Percentiles rank a stretch among this genome's conserved stretches.
phyloP scores from a whole-genome alignment of 1,284 basidiomycete genomes.

The Microbotryum intermedium region DNA sequence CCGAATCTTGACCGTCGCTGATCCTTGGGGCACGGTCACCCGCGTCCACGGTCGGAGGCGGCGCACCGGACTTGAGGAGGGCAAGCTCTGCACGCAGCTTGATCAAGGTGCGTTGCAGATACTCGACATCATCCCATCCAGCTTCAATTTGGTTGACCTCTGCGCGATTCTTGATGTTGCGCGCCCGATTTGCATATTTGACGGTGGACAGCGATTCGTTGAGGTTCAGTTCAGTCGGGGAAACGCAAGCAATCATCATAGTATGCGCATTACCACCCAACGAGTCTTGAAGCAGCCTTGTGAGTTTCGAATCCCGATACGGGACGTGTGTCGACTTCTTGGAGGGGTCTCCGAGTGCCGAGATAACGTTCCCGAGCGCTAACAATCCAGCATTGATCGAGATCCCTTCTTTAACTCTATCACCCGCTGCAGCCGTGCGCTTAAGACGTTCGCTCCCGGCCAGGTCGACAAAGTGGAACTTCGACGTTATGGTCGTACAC shows the following conservation, averaged over 20 bases:
- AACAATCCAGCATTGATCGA: conserved; percentile 95
- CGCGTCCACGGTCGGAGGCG: conserved; percentile 10
- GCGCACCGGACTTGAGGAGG: conserved; percentile 19
- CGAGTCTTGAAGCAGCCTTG: conserved; percentile 85
- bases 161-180: conserved; percentile 94
- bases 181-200: conserved; percentile 94
- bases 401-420: conserved; percentile 93
- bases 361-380: conserved; percentile 96
- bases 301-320: conserved; percentile 96
- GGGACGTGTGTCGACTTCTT: conserved; percentile 61
- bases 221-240: conserved; percentile 89
- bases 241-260: conserved; percentile 97
- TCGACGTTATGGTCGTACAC: conserved; percentile 83
- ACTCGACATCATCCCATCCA: conserved; percentile 97
- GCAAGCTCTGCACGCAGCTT: conserved; percentile 82
- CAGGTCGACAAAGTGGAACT: conserved; percentile 97
- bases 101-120: conserved; percentile 76
- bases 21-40: conserved; percentile 2
- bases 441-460: conserved; percentile 93
- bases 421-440: conserved; percentile 83
- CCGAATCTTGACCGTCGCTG: conserved; percentile 39
- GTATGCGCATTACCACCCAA: conserved; percentile 98
- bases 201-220: conserved; percentile 93
- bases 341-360: conserved; percentile 89
- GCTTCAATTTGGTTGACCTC: conserved; percentile 89